phyloP scores from a whole-genome alignment of 176 grass and related monocot genomes.

The Oryza officinalis region DNA sequence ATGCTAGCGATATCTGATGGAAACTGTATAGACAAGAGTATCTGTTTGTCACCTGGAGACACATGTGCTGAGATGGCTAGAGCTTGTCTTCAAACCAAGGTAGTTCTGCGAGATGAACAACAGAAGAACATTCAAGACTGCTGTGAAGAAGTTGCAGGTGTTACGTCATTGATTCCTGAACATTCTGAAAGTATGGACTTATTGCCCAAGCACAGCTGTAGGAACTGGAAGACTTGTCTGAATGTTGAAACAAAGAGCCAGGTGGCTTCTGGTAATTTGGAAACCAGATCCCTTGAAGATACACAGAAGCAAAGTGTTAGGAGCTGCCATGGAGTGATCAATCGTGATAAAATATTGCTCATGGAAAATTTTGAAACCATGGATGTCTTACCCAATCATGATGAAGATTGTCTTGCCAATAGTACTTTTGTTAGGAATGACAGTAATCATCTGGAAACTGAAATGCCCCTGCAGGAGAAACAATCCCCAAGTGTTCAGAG shows the following conservation, averaged over 20 bases:
- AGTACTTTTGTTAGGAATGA: constrained; percentile 10
- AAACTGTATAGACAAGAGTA: constrained; percentile 8
- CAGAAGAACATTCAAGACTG: constrained; percentile 26
- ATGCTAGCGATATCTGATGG: constrained; percentile 31
- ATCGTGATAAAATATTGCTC: constrained; percentile 12
- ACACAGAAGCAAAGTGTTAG: constrained; percentile 16
- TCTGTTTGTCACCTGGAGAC: constrained; percentile 31
- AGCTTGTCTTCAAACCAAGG: constrained; percentile 33
- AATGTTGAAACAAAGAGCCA: constrained; percentile 17
- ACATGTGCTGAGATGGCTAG: constrained; percentile 30
- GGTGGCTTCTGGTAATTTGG: constrained; percentile 31
- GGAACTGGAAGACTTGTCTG: background rate
- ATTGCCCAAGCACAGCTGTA: background rate
- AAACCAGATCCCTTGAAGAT: constrained; percentile 23
- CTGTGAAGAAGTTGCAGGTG: constrained; percentile 29
- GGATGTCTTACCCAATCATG: constrained; percentile 11
- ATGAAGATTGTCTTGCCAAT: constrained; percentile 36
- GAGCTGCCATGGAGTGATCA: constrained; percentile 24
- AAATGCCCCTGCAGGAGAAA: constrained; percentile 23
- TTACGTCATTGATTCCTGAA: constrained; percentile 23
- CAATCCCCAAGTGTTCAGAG: constrained; percentile 17
- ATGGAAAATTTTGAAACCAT: constrained; percentile 29
- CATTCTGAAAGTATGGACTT: constrained; percentile 9
- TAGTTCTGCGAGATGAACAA: constrained; percentile 24
- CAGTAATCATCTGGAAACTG: constrained; percentile 15